Base-by-base conservation (phyloP, 768 basidiomycete species). In the Suillus tomentosus region DNA sequence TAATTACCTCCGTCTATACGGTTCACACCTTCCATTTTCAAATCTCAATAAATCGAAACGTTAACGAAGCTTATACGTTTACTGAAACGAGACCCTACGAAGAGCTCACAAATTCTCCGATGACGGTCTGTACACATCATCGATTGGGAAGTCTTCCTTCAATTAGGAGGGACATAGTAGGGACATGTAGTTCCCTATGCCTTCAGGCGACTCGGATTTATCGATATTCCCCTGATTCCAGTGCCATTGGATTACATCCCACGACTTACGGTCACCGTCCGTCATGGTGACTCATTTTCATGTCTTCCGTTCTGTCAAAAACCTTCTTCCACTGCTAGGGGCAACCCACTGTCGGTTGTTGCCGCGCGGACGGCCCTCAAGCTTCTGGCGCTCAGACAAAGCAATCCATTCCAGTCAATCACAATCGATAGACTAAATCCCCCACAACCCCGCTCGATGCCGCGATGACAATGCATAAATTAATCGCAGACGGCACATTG, bases 1-100 rank as follows among this genome's bases (percentile, higher is more conserved):
- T 34, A 31, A n/a, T 67, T 62, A 19, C 57, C 56, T 67, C 66
- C 65, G 62, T 63, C 36, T n/a, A 7, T 39, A 50, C 34, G 66
- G 66, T 22, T 3, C 60, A 42, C 3, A 34, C 19, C 51, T 67
- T 53, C 66, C 66, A 19, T 42, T 67, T n/a, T 19, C 3, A 54
- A 37, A 40, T 6, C 8, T 24, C 24, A 40, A 51, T 9, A 3
- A 31, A 51, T 53, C 55, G 37, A 24, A 57, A 40, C 56, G 14
- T n/a, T 40, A 39, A 40, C 56, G 54, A 27, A 58, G 39, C 39
- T 40, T 58, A 58, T 42, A 42, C 57, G 36, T 56, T 58, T 58
- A 42, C 40, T 24, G 24, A 13, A 42, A 57, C 24, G 39, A 58
- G 5, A 27, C 39, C 15, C 39, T 24, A 17, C 39, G 17, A 7